Evolutionary conservation across 371 early-diverging fungal species (phyloP).

Genomic region (Dentiscutata heterogama): DNA sequence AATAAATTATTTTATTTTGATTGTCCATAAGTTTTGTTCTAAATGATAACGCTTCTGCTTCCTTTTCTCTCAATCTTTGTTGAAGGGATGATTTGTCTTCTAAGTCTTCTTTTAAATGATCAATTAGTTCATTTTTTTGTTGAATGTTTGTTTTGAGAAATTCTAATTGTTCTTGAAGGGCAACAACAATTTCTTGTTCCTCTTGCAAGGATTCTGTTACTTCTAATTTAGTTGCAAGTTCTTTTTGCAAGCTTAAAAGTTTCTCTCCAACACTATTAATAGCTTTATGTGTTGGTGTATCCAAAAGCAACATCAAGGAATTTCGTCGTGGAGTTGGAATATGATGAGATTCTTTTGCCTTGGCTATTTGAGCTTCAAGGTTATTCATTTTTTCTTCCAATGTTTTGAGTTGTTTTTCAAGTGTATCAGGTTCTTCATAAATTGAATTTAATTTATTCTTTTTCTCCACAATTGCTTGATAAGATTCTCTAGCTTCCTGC

Average conservation of each 20-base stretch:
- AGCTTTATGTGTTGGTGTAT: conserved; percentile 20
- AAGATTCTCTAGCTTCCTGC: conserved; percentile 5
- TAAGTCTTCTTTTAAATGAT: conserved; percentile 35
- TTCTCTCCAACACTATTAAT: conserved; percentile 32
- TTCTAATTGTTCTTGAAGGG: conserved; percentile 33
- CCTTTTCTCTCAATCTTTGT: conserved; percentile 41
- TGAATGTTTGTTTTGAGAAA: conserved; percentile 11
- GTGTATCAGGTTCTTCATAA: neutral
- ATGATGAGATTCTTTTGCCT: conserved; percentile 36
- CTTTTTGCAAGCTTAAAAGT: conserved; percentile 39
- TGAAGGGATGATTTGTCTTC: conserved; percentile 26
- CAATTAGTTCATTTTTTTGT: conserved; percentile 43
- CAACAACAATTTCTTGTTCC: conserved; percentile 35
- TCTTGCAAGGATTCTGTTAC: neutral
- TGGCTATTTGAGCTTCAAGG: conserved; percentile 32
- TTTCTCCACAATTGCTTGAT: conserved; percentile 14
- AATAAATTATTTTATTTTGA: conserved; percentile 34
- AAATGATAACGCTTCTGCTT: conserved; percentile 27
- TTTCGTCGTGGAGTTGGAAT: conserved; percentile 31
- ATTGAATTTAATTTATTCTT: neutral
- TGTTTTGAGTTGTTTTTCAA: conserved; percentile 10
- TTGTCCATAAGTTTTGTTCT: conserved; percentile 32
- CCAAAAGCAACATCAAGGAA: neutral
- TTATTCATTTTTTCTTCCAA: conserved; percentile 31
- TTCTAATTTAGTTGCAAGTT: conserved; percentile 15